Conservation (phyloP, 192 early-diverging fungal genomes). For the Gaertneriomyces sp. region DNA sequence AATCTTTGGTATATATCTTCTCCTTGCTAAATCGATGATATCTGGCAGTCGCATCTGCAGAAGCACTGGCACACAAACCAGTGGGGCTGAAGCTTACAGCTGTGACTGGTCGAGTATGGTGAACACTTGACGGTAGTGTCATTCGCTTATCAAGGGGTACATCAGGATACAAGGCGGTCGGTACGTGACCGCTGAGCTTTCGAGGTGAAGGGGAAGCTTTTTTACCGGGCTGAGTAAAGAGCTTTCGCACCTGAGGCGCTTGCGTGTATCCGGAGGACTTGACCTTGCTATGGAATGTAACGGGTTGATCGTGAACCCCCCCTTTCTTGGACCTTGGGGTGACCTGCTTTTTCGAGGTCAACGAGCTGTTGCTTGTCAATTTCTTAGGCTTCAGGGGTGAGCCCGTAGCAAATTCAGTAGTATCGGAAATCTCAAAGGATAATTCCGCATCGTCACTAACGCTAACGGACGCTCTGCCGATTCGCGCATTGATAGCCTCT, state of each 20-base stretch:
- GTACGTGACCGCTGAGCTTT: no score
- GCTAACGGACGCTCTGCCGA: no score
- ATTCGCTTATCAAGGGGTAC: background rate
- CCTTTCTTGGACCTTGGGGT: background rate
- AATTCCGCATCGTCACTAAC: background rate
- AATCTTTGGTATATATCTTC: constrained; percentile 2
- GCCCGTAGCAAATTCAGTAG: background rate
- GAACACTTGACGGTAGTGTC: constrained; percentile 1
- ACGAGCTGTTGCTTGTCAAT: background rate
- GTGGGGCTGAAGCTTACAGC: constrained; percentile 22
- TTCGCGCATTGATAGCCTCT: constrained; percentile 1
- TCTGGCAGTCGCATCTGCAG: constrained; percentile 22
- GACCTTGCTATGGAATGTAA: constrained; percentile 43
- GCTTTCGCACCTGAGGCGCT: constrained; percentile 18
- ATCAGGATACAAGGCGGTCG: no score
- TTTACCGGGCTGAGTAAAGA: constrained; percentile 15
- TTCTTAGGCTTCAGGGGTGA: constrained; percentile 18
- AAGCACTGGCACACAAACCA: constrained; percentile 25
- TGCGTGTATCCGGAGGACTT: constrained; percentile 42
- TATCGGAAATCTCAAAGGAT: background rate
- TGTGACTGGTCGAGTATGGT: constrained; percentile 27
- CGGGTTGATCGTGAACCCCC: constrained; percentile 30
- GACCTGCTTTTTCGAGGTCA: background rate
- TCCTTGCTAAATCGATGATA: constrained; percentile 3
- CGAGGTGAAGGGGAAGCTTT: no score